phyloP scores from a whole-genome alignment of 1,284 basidiomycete genomes.

The Vanrija sp. region DNA sequence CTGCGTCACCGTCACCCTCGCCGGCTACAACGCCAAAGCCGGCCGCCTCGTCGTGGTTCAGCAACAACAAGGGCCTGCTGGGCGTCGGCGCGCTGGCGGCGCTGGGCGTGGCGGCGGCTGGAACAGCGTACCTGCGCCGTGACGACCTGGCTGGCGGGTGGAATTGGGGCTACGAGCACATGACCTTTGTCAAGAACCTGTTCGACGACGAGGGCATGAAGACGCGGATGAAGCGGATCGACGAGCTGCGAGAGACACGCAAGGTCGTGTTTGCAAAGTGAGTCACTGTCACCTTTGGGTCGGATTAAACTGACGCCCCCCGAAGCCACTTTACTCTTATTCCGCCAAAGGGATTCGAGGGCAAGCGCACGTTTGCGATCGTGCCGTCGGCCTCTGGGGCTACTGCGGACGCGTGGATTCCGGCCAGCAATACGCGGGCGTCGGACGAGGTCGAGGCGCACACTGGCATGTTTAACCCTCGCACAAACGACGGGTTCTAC shows the following conservation, averaged over 20 bases:
- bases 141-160: slow-evolving; percentile 64
- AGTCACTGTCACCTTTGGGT: slow-evolving; percentile 35
- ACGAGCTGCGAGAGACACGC: slow-evolving; percentile 55
- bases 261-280: slow-evolving; percentile 69
- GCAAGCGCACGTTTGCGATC: slow-evolving; percentile 67
- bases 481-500: slow-evolving; percentile 86
- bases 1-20: too few species aligned
- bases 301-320: slow-evolving; percentile 2
- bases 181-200: slow-evolving; percentile 81
- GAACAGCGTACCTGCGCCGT: slow-evolving; percentile 66
- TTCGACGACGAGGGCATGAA: slow-evolving; percentile 73
- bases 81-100: slow-evolving; percentile 58
- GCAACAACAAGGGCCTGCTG: slow-evolving; percentile 22
- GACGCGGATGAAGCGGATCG: slow-evolving; percentile 60
- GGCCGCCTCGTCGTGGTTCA: slow-evolving; percentile 11
- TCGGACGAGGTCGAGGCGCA: slow-evolving; percentile 81
- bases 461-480: slow-evolving; percentile 78
- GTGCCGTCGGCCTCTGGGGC: slow-evolving; percentile 60
- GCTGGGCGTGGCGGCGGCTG: slow-evolving; percentile 78
- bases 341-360: slow-evolving; percentile 57
- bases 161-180: slow-evolving; percentile 77
- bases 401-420: slow-evolving; percentile 58
- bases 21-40: neutral
- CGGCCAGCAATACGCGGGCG: slow-evolving; percentile 63
- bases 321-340: slow-evolving; percentile 71